Percentiles rank a stretch among this genome's conserved stretches.
These are phyloP conservation scores for Botrytis fragariae DNA, from an alignment of 2,329 filamentous ascomycete species.

Conservation along the genomic window DNA sequence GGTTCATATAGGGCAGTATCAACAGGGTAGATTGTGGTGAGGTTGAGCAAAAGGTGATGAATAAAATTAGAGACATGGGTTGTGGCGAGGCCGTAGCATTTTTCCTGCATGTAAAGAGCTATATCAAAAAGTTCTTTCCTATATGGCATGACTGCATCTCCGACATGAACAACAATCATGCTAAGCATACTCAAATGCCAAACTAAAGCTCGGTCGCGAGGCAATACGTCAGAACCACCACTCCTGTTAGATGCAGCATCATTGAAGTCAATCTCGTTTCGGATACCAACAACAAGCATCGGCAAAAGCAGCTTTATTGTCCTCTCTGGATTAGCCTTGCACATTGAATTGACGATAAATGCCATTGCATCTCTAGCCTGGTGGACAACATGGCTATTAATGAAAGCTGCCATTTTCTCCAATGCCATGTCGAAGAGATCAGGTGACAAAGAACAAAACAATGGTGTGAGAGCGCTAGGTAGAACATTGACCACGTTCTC, in stretches of 20 bases:
- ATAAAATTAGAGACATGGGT: conserved; percentile 98
- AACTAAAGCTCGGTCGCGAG: conserved; percentile 85
- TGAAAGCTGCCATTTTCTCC: conserved; percentile 88
- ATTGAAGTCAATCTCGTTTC: conserved; percentile 95
- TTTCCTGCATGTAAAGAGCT: conserved; percentile 93
- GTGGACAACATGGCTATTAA: conserved; percentile 91
- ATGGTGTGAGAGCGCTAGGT: conserved; percentile 83
- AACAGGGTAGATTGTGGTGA: conserved; percentile 90
- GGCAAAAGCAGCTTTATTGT: conserved; percentile 87
- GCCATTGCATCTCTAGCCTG: conserved; percentile 97
- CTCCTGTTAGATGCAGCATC: conserved; percentile 92
- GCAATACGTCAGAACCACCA: conserved; percentile 88
- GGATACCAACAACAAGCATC: conserved; percentile 85
- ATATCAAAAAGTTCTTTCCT: conserved; percentile 87
- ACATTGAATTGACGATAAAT: conserved; percentile 94
- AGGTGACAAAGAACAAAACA: conserved; percentile 86
- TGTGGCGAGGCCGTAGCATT: conserved; percentile 88
- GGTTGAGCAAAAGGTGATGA: conserved; percentile 89
- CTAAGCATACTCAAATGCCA: conserved; percentile 97
- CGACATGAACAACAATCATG: conserved; percentile 97
- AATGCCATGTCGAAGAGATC: conserved; percentile 90
- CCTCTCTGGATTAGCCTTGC: conserved; percentile 93
- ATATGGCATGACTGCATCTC: conserved; percentile 83
- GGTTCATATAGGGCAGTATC: conserved; percentile 87
- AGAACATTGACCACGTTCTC: conserved; percentile 96